Evolutionary conservation across 2,329 filamentous ascomycete species (phyloP), one percentile per base, ranked within the genome.

Genomic region (Aspergillus pseudoglaucus): DNA sequence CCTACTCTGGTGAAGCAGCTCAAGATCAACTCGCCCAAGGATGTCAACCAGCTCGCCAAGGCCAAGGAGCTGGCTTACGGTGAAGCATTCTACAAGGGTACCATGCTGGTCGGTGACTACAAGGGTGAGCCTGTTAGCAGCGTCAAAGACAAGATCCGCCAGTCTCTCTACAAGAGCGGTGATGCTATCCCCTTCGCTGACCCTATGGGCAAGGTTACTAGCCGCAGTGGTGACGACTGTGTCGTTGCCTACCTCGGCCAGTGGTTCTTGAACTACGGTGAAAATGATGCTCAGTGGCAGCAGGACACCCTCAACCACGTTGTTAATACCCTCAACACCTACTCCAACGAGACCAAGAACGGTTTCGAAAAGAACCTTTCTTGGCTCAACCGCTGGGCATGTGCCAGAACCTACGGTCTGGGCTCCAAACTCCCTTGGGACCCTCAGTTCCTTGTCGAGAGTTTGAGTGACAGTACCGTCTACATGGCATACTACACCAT

Each of bases 231-330:
- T 23, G 91, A 97, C 63, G 88, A 94, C 58, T 97, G 93, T 66
- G 90, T 95, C 49, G 91, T 93, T 50, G 87, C 90, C 25, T 84
- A 91, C 56, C 83, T 97, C 63, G 91, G 96, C 60, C 93, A 98
- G 71, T 98, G 93, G 90, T 98, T 95, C 73, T 76, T 98, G 60
- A 91, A 96, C 72, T 98, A 98, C 63, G 93, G 93, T 53, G 87
- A 90, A 71, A 88, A 88, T 53, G 81, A 84, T 58, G 71, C 74
- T 39, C 79, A 84, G 44, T 97, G 93, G 93, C 87, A 87, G 63
- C 73, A 87, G 53, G 76, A 80, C 39, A 88, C 87, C 12, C 75
- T 90, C 46, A 78, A 84, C 56, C 84, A 87, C 64, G 82, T 95
- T 42, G 79, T 81, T 47, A 82, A 84, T 62, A 79, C 77, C 48